phyloP scores from a whole-genome alignment of 768 basidiomycete genomes.

The Collybia nuda region DNA sequence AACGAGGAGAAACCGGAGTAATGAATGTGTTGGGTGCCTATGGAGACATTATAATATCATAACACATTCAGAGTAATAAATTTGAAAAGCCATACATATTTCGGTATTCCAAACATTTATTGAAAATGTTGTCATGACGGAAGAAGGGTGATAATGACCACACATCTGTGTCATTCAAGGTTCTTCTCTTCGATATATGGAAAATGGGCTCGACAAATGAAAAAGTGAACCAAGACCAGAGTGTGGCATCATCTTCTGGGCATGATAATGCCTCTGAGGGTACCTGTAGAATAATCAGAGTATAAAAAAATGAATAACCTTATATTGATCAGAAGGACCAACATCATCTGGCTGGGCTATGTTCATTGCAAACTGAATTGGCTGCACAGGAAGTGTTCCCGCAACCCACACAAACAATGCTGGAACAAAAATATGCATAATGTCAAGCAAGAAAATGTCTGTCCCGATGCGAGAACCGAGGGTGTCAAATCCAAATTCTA shows the following conservation, averaged over 20 bases:
- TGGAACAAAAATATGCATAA: slow-evolving; percentile 32
- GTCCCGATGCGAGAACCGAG: slow-evolving; percentile 9
- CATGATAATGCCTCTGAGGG: slow-evolving; percentile 50
- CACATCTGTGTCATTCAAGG: slow-evolving; percentile 50
- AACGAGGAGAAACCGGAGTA: slow-evolving; percentile 59
- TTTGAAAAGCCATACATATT: slow-evolving; percentile 26
- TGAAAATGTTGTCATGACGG: slow-evolving; percentile 65
- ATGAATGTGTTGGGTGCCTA: slow-evolving; percentile 55
- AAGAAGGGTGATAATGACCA: slow-evolving; percentile 71
- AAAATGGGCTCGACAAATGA: slow-evolving; percentile 67
- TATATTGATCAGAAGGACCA: slow-evolving; percentile 14
- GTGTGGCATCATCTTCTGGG: slow-evolving; percentile 63
- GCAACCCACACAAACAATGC: slow-evolving; percentile 44
- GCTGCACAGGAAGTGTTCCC: slow-evolving; percentile 57
- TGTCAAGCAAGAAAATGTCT: slow-evolving; percentile 19
- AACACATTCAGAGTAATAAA: background rate
- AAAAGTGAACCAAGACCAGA: slow-evolving; percentile 69
- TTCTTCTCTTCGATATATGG: slow-evolving; percentile 46
- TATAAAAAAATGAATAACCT: slow-evolving; percentile 6
- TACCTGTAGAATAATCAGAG: slow-evolving; percentile 28
- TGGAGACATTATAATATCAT: background rate
- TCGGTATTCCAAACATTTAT: slow-evolving; percentile 57
- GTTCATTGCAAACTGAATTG: slow-evolving; percentile 40
- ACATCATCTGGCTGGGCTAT: slow-evolving; percentile 52
- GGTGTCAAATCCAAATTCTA: slow-evolving; percentile 33